Evolutionary conservation across 2,329 filamentous ascomycete species (phyloP), one percentile per base, ranked within the genome.

Genomic region (Epichloe typhina): DNA sequence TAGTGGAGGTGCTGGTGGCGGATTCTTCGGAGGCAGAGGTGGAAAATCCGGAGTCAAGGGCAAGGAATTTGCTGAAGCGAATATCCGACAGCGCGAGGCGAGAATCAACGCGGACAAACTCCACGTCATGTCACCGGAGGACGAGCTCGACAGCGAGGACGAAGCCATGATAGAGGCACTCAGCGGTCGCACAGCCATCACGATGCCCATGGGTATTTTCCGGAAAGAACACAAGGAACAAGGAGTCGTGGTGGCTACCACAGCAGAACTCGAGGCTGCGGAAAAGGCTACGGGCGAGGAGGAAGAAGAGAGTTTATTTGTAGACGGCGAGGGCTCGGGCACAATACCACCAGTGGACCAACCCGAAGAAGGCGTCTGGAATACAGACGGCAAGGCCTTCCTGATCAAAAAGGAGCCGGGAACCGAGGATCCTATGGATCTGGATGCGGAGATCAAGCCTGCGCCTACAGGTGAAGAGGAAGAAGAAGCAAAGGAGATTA

Each of bases 91-190:
- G 36, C 64, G 67, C 52, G 73, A 79, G 54, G 57, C 69, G 36
- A 66, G 77, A 62, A 74, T 80, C 60, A 79, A 80, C 56, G 74
- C 76, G 56, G 77, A 81, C 57, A 69, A 72, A 51, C 73, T 81
- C 46, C 75, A 74, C 56, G 59, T 62, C 46, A 64, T 71, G 63
- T 56, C 68, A 49, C 58, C 68, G 50, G 56, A 71, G 21, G 71
- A 70, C n/a, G 70, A 75, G 35, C 62, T 73, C 46, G 67, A 70
- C 47, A 70, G 68, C 54, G 67, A 72, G n/a, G 66, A 71, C 50
- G 67, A 73, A 51, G 65, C 65, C 45, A 70, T 70, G 61, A 63
- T 68, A 44, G 62, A 57, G 11, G 66, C 64, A 2, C 62, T 69
- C 7, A 61, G 60, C 52, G 56, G 58, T 31, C 61, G 57, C 19